phyloP scores from a whole-genome alignment of 208 protist species.

The Novymonas esmeraldas region DNA sequence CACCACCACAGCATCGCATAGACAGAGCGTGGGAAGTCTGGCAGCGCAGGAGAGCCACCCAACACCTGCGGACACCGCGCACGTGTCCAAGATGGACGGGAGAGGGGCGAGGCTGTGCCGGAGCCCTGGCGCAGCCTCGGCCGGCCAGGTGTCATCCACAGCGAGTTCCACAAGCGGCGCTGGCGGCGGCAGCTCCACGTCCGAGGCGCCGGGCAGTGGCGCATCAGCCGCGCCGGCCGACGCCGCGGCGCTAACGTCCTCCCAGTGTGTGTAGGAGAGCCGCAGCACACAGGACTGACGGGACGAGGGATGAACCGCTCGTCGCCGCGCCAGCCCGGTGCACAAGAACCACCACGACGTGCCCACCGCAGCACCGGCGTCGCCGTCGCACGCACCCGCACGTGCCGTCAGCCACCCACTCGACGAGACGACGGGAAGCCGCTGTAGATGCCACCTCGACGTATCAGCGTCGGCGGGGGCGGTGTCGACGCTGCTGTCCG shows the following conservation, averaged over 20 bases:
- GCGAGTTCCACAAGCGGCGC: neutral
- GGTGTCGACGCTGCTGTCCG: too few species aligned
- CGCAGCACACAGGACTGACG: neutral
- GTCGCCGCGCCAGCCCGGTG: neutral
- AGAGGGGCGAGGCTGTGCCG: too few species aligned
- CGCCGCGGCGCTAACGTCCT: neutral
- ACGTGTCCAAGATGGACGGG: too few species aligned
- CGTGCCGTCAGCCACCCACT: slow-evolving; percentile 7
- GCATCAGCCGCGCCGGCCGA: neutral
- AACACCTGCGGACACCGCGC: neutral
- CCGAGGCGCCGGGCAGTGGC: neutral
- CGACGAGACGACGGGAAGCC: slow-evolving; percentile 2
- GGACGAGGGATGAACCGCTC: neutral
- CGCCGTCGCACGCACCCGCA: neutral
- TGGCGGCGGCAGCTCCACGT: slow-evolving; percentile 4
- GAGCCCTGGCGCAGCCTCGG: neutral
- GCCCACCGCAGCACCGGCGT: neutral
- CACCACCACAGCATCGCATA: slow-evolving; percentile 18
- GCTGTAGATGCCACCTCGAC: slow-evolving; percentile 8
- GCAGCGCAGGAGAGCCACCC: neutral
- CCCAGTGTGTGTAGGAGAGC: neutral
- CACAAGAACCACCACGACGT: slow-evolving; percentile 11
- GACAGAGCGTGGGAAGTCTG: slow-evolving; percentile 2
- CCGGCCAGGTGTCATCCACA: slow-evolving; percentile 6
- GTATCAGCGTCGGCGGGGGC: too few species aligned